Base-by-base conservation (phyloP, 1,139 yeast species). In the Kurtzmaniella quercitrusa region DNA sequence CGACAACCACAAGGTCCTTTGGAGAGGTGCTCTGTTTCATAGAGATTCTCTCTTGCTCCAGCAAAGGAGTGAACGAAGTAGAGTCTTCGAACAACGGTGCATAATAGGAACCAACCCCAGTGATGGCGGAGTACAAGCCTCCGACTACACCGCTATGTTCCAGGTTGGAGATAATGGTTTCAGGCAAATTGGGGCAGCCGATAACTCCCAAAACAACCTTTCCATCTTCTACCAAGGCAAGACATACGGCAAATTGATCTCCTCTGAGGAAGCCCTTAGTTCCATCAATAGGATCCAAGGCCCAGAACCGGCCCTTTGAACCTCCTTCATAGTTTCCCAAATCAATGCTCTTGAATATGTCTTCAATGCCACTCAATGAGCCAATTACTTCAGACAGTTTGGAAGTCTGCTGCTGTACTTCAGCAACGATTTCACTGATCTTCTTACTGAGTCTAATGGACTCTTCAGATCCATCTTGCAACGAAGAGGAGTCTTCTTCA, bases 241-340 rank as follows among this genome's bases (percentile, higher is more conserved):
- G 70, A 59, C 99, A 94, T 2, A 93, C 95, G 3, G 98, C 98
- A 63, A 89, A 93, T 62, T 93, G 99, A 49, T 91, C 98, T 37
- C 96, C 95, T 59, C 99, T 75, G 46, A 93, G 70, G 59, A 93
- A 93, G 0, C 99, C 99, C 61, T 91, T 91, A 17, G 99, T 93
- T 14, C 99, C 99, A 60, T 93, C 99, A 50, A 93, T 91, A 29
- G 99, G 99, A 60, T 93, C 99, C 57, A 93, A 68, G 0, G 98
- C 96, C 99, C 99, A 93, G 62, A 87, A 81, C 50, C 98, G 73
- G 25, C 96, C 96, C 39, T 65, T 70, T 34, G 69, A 54, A 3
- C 96, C 95, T 44, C 97, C 97, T 48, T 73, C 59, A 34, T 86
- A 85, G 56, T 79, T 75, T 39, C 98, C 98, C 48, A 73, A 66